Percentiles rank a stretch among this genome's conserved stretches.
Evolutionary conservation across 345 rosid genomes (phyloP).

Genomic region (Gossypium ekmanianum): DNA sequence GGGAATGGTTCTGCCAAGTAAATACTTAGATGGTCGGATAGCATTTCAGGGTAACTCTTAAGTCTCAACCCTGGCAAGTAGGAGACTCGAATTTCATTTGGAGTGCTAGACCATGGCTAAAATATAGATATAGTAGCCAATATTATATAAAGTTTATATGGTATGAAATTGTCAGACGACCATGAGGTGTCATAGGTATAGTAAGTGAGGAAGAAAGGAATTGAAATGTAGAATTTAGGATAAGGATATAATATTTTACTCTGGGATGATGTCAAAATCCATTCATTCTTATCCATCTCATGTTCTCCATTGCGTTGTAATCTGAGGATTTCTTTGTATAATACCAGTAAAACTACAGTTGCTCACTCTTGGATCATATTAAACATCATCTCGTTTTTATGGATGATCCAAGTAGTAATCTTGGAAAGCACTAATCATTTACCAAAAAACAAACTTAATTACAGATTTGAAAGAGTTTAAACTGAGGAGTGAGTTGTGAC

Average conservation of each 20-base stretch:
- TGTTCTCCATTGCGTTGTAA: not conserved
- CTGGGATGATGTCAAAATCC: not conserved
- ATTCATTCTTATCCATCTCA: not conserved
- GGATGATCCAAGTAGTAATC: not conserved
- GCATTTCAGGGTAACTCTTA: not conserved
- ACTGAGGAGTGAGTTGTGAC: slow-evolving; percentile 12
- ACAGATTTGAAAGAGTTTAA: slow-evolving; percentile 9
- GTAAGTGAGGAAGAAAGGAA: not conserved
- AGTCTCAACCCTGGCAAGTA: not conserved
- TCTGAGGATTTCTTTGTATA: not conserved
- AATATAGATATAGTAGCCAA: not conserved
- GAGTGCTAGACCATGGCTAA: not conserved
- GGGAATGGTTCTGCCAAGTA: slow-evolving; percentile 25
- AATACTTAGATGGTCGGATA: not conserved
- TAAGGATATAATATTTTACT: not conserved
- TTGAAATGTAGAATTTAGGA: not conserved
- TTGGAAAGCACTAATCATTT: not conserved
- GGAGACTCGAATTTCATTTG: not conserved
- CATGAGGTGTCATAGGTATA: not conserved
- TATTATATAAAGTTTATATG: not conserved
- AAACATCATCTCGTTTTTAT: not conserved
- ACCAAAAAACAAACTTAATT: not conserved
- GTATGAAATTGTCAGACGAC: not conserved
- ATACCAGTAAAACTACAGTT: not conserved
- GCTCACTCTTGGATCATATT: too few relatives aligned